These are phyloP conservation scores for Candida maltosa DNA, from an alignment of 805 yeast species.

Conservation along the genomic window DNA sequence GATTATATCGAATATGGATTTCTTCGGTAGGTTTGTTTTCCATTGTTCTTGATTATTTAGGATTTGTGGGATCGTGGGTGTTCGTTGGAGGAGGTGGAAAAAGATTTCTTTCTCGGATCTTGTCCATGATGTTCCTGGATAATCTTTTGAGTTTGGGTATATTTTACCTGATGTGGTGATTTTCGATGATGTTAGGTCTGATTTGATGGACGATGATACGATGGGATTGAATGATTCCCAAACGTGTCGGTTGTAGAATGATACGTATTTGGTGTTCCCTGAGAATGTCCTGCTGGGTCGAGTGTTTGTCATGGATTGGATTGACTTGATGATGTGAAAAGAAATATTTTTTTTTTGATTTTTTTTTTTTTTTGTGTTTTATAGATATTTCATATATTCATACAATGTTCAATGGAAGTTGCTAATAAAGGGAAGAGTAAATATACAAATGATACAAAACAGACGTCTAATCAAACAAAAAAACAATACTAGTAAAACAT, in stretches of 20 bases:
- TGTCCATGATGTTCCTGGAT: constrained; percentile 45
- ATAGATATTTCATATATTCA: background rate
- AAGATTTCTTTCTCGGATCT: constrained; percentile 48
- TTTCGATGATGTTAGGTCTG: constrained; percentile 9
- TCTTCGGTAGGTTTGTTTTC: constrained; percentile 33
- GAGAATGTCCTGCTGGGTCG: too few species aligned
- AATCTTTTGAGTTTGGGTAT: constrained; percentile 1
- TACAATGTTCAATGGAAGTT: too few species aligned
- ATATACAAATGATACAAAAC: too few species aligned
- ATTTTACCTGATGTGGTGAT: constrained; percentile 13
- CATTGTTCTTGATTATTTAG: constrained; percentile 42
- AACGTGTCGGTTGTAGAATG: constrained; percentile 26
- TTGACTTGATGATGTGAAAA: too few species aligned
- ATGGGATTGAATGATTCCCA: constrained; percentile 13
- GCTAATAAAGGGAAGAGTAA: too few species aligned
- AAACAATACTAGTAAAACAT: too few species aligned
- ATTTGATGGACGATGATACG: background rate
- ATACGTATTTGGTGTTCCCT: constrained; percentile 27
- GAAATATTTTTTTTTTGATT: background rate
- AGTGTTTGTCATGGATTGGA: too few species aligned
- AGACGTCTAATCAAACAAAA: too few species aligned
- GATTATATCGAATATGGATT: constrained; percentile 42
- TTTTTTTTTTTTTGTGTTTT: background rate
- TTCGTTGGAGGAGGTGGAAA: constrained; percentile 44
- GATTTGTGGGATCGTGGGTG: constrained; percentile 41